phyloP scores from a whole-genome alignment of 257 asterid genomes.

The Marsdenia floribunda region DNA sequence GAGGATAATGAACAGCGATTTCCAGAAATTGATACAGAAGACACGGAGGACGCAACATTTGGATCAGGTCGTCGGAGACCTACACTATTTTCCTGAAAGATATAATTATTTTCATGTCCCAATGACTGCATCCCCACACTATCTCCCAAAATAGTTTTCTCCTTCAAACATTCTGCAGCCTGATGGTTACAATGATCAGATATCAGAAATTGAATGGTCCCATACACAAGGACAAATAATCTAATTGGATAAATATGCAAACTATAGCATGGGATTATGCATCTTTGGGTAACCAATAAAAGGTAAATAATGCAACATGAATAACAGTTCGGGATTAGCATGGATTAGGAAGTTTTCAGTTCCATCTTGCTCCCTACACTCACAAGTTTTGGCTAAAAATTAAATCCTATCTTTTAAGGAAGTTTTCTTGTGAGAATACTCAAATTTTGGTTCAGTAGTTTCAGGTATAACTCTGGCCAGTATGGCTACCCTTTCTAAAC shows the following conservation, averaged over 20 bases:
- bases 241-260: background rate
- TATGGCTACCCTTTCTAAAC: background rate
- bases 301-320: background rate
- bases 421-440: background rate
- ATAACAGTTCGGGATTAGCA: background rate
- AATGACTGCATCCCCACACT: conserved; percentile 32
- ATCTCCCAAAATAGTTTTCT: conserved; percentile 36
- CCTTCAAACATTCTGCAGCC: conserved; percentile 52
- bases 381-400: background rate
- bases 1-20: conserved; percentile 35
- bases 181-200: conserved; percentile 34
- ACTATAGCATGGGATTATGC: background rate
- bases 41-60: conserved; percentile 24
- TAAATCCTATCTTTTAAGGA: background rate
- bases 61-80: conserved; percentile 29
- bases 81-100: conserved; percentile 24
- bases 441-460: background rate
- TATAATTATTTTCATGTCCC: conserved; percentile 33
- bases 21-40: conserved; percentile 32
- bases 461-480: background rate
- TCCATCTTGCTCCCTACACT: background rate
- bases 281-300: background rate
- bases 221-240: background rate
- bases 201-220: background rate
- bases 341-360: background rate